Conservation (phyloP, 2,329 filamentous ascomycete genomes). For the Diaporthe caulivora region DNA sequence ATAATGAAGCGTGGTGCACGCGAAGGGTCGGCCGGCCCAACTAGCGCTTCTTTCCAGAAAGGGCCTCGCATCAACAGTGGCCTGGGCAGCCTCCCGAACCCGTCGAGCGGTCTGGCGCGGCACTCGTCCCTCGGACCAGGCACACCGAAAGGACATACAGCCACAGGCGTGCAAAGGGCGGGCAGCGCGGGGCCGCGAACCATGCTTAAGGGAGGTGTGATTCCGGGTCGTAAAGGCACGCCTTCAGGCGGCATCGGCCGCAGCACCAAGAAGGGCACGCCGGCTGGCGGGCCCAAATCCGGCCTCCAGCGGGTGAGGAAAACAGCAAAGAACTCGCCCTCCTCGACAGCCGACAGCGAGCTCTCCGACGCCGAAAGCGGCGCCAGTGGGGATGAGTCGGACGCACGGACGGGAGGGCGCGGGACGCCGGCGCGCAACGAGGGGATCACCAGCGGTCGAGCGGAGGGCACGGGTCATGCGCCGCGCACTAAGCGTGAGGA, state of each 20-base stretch:
- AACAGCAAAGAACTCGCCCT: slow-evolving; percentile 70
- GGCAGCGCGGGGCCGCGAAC: slow-evolving; percentile 72
- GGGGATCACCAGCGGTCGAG: slow-evolving; percentile 41
- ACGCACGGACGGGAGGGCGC: slow-evolving; percentile 53
- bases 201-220: slow-evolving; percentile 58
- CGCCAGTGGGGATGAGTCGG: slow-evolving; percentile 63
- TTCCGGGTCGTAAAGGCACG: slow-evolving; percentile 61
- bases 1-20: slow-evolving; percentile 68
- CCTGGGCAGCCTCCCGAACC: slow-evolving; percentile 60
- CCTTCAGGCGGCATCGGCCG: slow-evolving; percentile 55
- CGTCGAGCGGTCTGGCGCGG: slow-evolving; percentile 70
- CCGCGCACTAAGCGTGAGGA: slow-evolving; percentile 53
- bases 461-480: slow-evolving; percentile 41
- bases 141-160: slow-evolving; percentile 64
- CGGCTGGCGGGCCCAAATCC: slow-evolving; percentile 61
- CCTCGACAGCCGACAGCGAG: slow-evolving; percentile 73
- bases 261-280: slow-evolving; percentile 58
- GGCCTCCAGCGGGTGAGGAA: slow-evolving; percentile 73
- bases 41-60: slow-evolving; percentile 60
- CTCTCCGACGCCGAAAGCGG: slow-evolving; percentile 72
- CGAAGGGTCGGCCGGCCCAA: slow-evolving; percentile 71
- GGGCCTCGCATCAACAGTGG: slow-evolving; percentile 62
- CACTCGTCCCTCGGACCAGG: slow-evolving; percentile 74
- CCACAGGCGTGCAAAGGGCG: slow-evolving; percentile 51
- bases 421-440: slow-evolving; percentile 52